Evolutionary conservation across 129 eudicot species (phyloP).

Genomic region (Deinandra increscens): DNA sequence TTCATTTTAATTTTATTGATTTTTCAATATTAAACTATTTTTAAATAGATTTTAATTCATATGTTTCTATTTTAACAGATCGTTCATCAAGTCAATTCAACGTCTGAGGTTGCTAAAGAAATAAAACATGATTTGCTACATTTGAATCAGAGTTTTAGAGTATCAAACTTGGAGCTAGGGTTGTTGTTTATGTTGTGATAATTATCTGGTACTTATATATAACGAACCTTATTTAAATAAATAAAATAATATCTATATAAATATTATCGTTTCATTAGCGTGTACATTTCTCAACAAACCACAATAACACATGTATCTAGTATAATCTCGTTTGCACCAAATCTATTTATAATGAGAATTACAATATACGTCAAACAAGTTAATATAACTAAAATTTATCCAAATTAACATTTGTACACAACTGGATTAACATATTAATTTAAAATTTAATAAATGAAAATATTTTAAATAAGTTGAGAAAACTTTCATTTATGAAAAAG

Average conservation of each 20-base stretch:
- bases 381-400: too few species aligned
- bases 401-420: too few species aligned
- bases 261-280: not conserved
- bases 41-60: not conserved
- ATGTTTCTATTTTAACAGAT: slow-evolving; percentile 32
- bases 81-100: slow-evolving; percentile 50
- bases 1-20: not conserved
- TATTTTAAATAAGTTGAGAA: too few species aligned
- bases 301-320: too few species aligned
- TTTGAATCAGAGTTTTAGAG: slow-evolving; percentile 16
- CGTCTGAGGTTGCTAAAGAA: slow-evolving; percentile 53
- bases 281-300: too few species aligned
- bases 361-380: too few species aligned
- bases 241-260: not conserved
- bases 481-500: too few species aligned
- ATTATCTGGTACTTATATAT: not conserved
- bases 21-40: not conserved
- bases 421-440: too few species aligned
- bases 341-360: too few species aligned
- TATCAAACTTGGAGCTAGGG: slow-evolving; percentile 12
- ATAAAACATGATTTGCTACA: slow-evolving; percentile 4
- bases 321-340: too few species aligned
- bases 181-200: slow-evolving; percentile 11
- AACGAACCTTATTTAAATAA: not conserved
- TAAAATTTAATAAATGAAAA: too few species aligned